Evolutionary conservation across 306 rosid species (phyloP), one percentile per base, ranked within the genome.

Genomic region (Cyamopsis tetragonoloba): DNA sequence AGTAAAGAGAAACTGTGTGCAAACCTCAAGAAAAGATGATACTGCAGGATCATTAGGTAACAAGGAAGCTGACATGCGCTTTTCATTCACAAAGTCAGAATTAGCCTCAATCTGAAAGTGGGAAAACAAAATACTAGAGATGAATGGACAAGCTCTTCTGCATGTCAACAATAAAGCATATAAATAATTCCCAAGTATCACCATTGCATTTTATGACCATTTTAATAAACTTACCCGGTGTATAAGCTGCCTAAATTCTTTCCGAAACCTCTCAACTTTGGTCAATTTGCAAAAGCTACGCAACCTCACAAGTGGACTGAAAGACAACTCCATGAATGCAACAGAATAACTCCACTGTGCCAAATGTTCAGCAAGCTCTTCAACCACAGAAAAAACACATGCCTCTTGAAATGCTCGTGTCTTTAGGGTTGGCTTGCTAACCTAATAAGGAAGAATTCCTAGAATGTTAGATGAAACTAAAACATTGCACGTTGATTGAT

Each of bases 361-460:
- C 59, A 93, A 66, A 81, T 89, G 98, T 62, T 86, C 98, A 48
- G 96, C 91, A 74, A 89, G 88, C 88, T 88, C 97, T 72, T 88
- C 95, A 59, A 90, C 78, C 63, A 93, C 98, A 76, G 87, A 88
- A 75, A 78, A 75, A 35, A 89, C 96, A 69, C 98, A 93, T 1
- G 97, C 96, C 84, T 93, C 98, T 81, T 89, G 98, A 82, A 88
- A 93, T 66, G 95, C 90, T 58, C 96, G 83, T 62, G 97, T 93
- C 89, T 93, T 93, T 56, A 93, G 72, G 68, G 83, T 81, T 35
- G 79, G 89, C 80, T 93, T 88, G 85, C 88, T 83, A 75, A 93
- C 96, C 98, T 93, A 70, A 47, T 22, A 77, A 20, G 39, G 68
- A 77, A 61, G 46, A 69, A 70, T 55, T 28, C 61, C 24, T 58